Evolutionary conservation across 2,329 filamentous ascomycete species (phyloP).

Genomic region (Exophiala oligosperma): DNA sequence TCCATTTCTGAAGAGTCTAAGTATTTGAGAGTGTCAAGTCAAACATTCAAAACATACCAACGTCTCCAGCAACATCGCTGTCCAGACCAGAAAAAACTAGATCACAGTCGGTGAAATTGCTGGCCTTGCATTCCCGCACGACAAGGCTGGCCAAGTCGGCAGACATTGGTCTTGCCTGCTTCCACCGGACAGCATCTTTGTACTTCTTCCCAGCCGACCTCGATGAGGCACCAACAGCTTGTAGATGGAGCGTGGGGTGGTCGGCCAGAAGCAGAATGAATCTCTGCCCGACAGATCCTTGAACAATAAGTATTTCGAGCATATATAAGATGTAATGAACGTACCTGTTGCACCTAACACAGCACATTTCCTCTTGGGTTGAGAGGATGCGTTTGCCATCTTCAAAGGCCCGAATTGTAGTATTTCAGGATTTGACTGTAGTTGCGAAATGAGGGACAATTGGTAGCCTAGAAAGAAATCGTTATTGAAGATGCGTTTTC

Average conservation of each 20-base stretch:
- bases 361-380: conserved; percentile 26
- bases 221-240: conserved; percentile 85
- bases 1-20: conserved; percentile 67
- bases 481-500: too few relatives aligned
- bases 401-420: neutral
- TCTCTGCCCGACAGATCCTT: conserved; percentile 86
- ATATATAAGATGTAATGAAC: neutral
- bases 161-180: conserved; percentile 83
- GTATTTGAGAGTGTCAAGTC: conserved; percentile 1
- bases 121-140: conserved; percentile 79
- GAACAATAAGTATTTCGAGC: neutral
- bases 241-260: conserved; percentile 82
- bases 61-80: conserved; percentile 86
- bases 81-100: conserved; percentile 92
- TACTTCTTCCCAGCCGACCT: conserved; percentile 92
- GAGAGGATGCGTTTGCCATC: neutral
- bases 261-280: conserved; percentile 90
- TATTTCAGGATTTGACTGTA: neutral
- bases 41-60: conserved; percentile 60
- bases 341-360: conserved; percentile 28
- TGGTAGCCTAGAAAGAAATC: too few relatives aligned
- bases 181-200: conserved; percentile 92
- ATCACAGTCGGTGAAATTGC: conserved; percentile 85
- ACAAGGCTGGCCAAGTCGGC: conserved; percentile 73
- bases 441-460: too few relatives aligned